Base-by-base conservation (phyloP, 2,329 filamentous ascomycete genomes). In the Pochonia chlamydosporia region DNA sequence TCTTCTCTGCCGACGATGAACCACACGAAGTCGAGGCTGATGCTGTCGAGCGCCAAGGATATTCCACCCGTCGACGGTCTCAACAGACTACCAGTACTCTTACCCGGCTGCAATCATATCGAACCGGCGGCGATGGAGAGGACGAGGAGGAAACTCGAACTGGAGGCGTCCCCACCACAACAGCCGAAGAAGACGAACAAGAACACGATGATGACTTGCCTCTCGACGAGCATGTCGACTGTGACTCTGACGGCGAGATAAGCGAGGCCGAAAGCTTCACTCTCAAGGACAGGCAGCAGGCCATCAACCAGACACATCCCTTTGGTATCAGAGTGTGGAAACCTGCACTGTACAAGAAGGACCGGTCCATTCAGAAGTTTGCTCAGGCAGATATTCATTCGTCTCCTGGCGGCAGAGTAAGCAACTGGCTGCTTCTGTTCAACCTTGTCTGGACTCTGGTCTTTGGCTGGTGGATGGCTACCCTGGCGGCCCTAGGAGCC, bases 321-420 rank as follows among this genome's bases (percentile, higher is more conserved):
- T 99, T 99, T 59, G 93, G 93, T 74, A 97, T 99, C 63, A 84
- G 95, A 64, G 89, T 99, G 53, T 99, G 93, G 93, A 99, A 99
- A 67, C 93, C 93, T 37, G 95, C 93, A 1, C 68, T 99, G 53
- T 99, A 99, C 78, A 99, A 99, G 70, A 99, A 99, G 68, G 85
- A 87, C 58, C 84, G 93, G 48, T 99, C 93, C 1, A 95, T 99
- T 31, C 90, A 97, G 65, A 93, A 95, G 67, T 95, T 85, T 40
- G 93, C 93, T 5, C 92, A 97, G 69, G 91, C 87, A 13, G 93
- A 99, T 65, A 97, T 99, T 49, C 93, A 99, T 70, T 97, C 92
- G 3, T 84, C 89, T 1, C 93, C 93, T 0, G 93, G 93, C 20
- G 87, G 89, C 16, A 84, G 83, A 56, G 92, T 97, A 52, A 92